A percentile compares a stretch with the other conserved stretches of the same genome.
Conservation (phyloP, 2,329 filamentous ascomycete genomes). For the Xylariaceae sp. region DNA sequence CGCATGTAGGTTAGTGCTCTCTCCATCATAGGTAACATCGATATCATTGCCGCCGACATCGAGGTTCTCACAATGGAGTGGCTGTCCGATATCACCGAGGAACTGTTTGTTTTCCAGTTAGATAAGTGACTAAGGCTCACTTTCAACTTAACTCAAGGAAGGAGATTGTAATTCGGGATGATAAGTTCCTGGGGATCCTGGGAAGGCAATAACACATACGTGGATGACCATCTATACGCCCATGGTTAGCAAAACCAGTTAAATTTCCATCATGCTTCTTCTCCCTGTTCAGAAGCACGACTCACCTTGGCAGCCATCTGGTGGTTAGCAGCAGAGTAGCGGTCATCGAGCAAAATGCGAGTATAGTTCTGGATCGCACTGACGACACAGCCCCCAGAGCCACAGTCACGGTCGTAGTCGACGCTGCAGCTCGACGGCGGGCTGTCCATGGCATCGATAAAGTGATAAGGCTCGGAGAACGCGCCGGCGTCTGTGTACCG, state of each 20-base stretch:
- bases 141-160: too few species aligned
- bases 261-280: slow-evolving; percentile 3
- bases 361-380: slow-evolving; percentile 45
- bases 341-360: slow-evolving; percentile 24
- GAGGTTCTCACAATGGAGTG: slow-evolving; percentile 50
- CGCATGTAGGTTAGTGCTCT: slow-evolving; percentile 54
- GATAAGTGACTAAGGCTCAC: too few species aligned
- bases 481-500: slow-evolving; percentile 42
- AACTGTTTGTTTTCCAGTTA: too few species aligned
- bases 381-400: slow-evolving; percentile 57
- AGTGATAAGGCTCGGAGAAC: slow-evolving; percentile 46
- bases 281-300: slow-evolving; percentile 8
- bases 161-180: too few species aligned
- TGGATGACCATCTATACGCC: slow-evolving; percentile 30
- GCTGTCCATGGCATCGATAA: slow-evolving; percentile 60
- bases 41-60: slow-evolving; percentile 55
- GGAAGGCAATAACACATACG: slow-evolving; percentile 16
- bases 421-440: slow-evolving; percentile 57
- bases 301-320: slow-evolving; percentile 38
- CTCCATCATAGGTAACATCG: slow-evolving; percentile 47
- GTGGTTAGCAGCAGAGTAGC: slow-evolving; percentile 25
- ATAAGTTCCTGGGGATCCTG: too few species aligned
- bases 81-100: slow-evolving; percentile 53
- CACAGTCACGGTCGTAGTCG: slow-evolving; percentile 58
- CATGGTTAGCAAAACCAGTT: slow-evolving; percentile 6